phyloP scores from a whole-genome alignment of 495 filamentous ascomycete species.

The Tuber microsphaerosporum region DNA sequence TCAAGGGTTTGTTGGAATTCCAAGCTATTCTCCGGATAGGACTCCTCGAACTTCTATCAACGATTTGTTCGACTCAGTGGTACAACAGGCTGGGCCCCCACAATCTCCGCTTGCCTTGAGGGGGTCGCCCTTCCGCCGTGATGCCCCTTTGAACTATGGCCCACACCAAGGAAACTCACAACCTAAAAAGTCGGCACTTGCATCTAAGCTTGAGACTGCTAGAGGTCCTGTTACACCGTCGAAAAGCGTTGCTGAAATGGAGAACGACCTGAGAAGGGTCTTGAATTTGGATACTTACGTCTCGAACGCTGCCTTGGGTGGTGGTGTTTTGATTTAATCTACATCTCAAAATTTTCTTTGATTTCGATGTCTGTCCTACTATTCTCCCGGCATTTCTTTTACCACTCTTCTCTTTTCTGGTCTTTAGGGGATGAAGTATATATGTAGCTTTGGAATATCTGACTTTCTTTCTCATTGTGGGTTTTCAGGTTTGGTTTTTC shows the following conservation, averaged over 20 bases:
- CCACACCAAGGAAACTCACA: constrained; percentile 16
- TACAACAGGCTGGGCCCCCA: constrained; percentile 6
- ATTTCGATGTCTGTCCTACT: constrained; percentile 13
- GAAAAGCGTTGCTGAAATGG: constrained; percentile 36
- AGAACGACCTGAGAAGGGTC: constrained; percentile 38
- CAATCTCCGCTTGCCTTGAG: constrained; percentile 8
- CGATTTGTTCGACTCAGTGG: neutral
- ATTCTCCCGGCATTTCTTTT: constrained; percentile 4
- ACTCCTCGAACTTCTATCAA: neutral
- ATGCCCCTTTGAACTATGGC: constrained; percentile 11
- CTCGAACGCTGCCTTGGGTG: neutral
- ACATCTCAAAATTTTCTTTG: constrained; percentile 2
- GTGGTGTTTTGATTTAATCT: constrained; percentile 33
- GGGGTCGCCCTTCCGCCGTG: constrained; percentile 10
- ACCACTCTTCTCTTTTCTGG: neutral
- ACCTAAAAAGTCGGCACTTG: constrained; percentile 33
- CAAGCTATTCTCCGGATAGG: neutral
- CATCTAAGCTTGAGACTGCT: constrained; percentile 33
- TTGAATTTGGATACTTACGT: constrained; percentile 21
- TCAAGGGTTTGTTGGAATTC: neutral
- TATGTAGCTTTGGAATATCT: neutral
- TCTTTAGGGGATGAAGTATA: neutral
- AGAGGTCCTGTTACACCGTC: constrained; percentile 15
- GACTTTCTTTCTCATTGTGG: constrained; percentile 27
- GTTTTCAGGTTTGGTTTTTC: constrained; percentile 31